Conservation (phyloP, 495 filamentous ascomycete species). For the Trichoderma reesei region DNA sequence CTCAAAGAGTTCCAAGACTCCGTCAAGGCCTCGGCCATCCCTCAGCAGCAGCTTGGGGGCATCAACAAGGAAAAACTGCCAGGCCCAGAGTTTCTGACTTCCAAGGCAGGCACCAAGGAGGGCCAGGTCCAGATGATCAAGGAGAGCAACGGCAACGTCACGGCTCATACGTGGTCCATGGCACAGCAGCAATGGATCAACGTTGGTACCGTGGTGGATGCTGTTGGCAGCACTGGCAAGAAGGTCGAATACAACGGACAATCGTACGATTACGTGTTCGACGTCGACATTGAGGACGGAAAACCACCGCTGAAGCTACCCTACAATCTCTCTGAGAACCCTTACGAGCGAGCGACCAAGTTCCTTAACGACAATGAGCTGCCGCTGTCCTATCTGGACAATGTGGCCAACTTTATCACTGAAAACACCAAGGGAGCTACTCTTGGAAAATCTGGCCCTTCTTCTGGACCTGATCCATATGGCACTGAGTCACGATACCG, state of each 20-base stretch:
- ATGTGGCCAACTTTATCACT: conserved; percentile 89
- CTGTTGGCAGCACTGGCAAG: conserved; percentile 67
- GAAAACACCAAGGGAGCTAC: conserved; percentile 80
- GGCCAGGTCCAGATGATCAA: conserved; percentile 88
- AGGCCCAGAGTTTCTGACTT: conserved; percentile 71
- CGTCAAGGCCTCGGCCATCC: conserved; percentile 75
- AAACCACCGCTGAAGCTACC: conserved; percentile 89
- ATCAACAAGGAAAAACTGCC: conserved; percentile 87
- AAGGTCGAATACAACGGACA: conserved; percentile 67
- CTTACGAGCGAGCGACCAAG: conserved; percentile 82
- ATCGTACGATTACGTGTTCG: conserved; percentile 96
- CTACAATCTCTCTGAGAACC: conserved; percentile 86
- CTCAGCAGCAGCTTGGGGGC: conserved; percentile 58
- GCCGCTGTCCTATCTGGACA: conserved; percentile 80
- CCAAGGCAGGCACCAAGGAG: conserved; percentile 78
- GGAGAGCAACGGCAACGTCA: conserved; percentile 67
- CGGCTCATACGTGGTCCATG: conserved; percentile 71
- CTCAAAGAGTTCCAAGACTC: conserved; percentile 64
- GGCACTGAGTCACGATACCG: conserved; percentile 69
- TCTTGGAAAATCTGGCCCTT: conserved; percentile 42
- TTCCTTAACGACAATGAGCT: conserved; percentile 90
- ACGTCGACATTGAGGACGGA: conserved; percentile 95
- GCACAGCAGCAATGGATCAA: conserved; percentile 59
- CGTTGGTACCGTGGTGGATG: conserved; percentile 88
- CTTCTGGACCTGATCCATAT: conserved; percentile 55